These are phyloP conservation scores for Auriculariales sp. DNA, from an alignment of 768 basidiomycete species.

Conservation along the genomic window DNA sequence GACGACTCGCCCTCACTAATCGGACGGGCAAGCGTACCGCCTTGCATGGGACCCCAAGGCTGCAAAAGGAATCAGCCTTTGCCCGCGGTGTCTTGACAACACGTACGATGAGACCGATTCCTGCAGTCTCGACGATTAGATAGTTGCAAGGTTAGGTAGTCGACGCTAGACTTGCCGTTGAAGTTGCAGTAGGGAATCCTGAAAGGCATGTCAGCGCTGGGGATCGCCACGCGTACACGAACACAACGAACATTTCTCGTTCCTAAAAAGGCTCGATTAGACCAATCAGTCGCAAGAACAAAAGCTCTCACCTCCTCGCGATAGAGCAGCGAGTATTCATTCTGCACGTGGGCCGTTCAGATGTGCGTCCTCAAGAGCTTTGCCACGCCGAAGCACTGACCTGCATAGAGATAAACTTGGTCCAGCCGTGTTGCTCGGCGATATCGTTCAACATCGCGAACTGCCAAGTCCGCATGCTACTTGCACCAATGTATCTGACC, in stretches of 20 bases:
- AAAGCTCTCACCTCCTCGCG: slow-evolving; percentile 28
- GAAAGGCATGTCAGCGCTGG: no score
- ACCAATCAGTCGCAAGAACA: neutral
- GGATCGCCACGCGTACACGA: no score
- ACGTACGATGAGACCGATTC: slow-evolving; percentile 39
- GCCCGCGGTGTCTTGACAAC: no score
- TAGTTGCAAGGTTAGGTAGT: neutral
- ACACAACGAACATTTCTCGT: slow-evolving; percentile 31
- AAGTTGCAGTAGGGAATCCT: slow-evolving; percentile 28
- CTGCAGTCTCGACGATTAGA: slow-evolving; percentile 13
- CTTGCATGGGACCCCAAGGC: slow-evolving; percentile 33
- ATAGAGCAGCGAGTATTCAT: slow-evolving; percentile 38
- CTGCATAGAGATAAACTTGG: slow-evolving; percentile 43
- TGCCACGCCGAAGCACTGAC: no score
- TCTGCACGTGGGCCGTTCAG: slow-evolving; percentile 14
- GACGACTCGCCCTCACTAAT: slow-evolving; percentile 13
- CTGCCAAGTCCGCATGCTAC: slow-evolving; percentile 33
- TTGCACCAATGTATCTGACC: slow-evolving; percentile 36
- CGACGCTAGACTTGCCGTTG: slow-evolving; percentile 1
- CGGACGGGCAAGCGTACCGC: slow-evolving; percentile 26
- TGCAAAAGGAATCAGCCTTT: no score
- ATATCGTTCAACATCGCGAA: slow-evolving; percentile 28
- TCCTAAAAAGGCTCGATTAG: slow-evolving; percentile 16
- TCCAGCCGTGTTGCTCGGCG: slow-evolving; percentile 30
- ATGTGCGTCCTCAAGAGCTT: no score